Percentiles rank a stretch among this genome's conserved stretches.
Conservation (phyloP, 345 rosid species). For the Populus euphratica region DNA sequence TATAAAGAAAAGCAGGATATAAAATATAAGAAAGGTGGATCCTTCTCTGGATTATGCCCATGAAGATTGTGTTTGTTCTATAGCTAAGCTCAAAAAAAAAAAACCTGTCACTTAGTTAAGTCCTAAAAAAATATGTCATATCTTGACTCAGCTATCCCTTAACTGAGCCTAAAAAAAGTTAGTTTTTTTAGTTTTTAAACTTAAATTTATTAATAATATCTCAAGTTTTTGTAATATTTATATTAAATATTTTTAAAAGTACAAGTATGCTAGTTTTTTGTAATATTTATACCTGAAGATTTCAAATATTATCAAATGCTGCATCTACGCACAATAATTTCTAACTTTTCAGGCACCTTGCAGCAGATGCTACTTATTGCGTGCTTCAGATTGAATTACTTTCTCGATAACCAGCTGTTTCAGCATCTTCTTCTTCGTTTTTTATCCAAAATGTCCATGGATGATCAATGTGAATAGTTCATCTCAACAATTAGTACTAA, state of each 20-base stretch:
- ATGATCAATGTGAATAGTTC: neutral
- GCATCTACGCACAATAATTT: neutral
- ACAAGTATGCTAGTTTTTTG: too few species aligned
- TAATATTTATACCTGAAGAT: too few species aligned
- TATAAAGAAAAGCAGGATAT: accelerated
- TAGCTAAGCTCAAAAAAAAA: too few species aligned
- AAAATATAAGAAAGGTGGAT: too few species aligned
- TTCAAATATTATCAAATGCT: neutral
- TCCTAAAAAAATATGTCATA: too few species aligned
- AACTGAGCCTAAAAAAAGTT: accelerated
- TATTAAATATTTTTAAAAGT: too few species aligned
- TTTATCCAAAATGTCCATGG: neutral
- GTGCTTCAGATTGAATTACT: neutral
- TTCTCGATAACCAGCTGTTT: neutral
- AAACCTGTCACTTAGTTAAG: accelerated
- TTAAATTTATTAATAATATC: too few species aligned
- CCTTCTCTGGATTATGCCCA: too few species aligned
- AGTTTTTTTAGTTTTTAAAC: too few species aligned
- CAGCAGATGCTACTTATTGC: neutral
- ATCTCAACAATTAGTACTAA: neutral
- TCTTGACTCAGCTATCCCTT: too few species aligned
- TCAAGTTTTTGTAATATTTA: too few species aligned
- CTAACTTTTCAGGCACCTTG: neutral
- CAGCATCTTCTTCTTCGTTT: neutral
- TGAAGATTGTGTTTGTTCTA: too few species aligned